phyloP scores from a whole-genome alignment of 106 monocot genomes.

The Platanthera guangdongensis region DNA sequence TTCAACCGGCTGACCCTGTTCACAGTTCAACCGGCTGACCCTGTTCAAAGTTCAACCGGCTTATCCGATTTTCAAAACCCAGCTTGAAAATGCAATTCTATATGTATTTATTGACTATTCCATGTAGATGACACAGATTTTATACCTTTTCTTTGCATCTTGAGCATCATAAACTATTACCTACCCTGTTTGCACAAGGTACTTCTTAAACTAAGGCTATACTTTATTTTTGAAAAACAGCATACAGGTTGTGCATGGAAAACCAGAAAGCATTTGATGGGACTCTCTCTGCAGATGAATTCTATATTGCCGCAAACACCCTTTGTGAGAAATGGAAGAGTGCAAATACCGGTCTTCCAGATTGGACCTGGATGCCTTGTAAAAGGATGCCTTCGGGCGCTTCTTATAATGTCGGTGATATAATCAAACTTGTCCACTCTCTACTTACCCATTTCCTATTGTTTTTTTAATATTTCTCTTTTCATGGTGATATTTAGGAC shows the following conservation, averaged over 20 bases:
- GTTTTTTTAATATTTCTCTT: neutral
- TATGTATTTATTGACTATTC: too few species aligned
- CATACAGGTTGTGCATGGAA: neutral
- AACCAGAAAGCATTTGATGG: slow-evolving; percentile 27
- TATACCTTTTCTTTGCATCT: too few species aligned
- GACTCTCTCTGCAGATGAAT: slow-evolving; percentile 30
- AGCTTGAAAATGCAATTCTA: too few species aligned
- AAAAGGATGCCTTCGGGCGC: slow-evolving; percentile 9
- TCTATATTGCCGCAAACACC: slow-evolving; percentile 25
- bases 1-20: too few species aligned
- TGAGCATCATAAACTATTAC: neutral
- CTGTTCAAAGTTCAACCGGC: too few species aligned
- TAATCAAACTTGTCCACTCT: neutral
- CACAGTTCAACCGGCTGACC: too few species aligned
- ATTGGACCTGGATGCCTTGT: slow-evolving; percentile 54
- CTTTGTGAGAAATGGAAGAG: slow-evolving; percentile 58
- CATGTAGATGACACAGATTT: too few species aligned
- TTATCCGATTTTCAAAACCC: too few species aligned
- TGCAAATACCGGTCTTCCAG: slow-evolving; percentile 29
- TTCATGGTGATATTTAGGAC: slow-evolving; percentile 19
- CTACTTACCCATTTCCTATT: neutral
- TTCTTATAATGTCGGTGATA: slow-evolving; percentile 20
- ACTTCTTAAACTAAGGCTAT: neutral
- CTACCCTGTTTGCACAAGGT: neutral
- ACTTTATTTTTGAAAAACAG: neutral